Evolutionary conservation across 352 stramenopile genomes (phyloP), one percentile per base, ranked within the genome.

Genomic region (Globisporangium paddicum): DNA sequence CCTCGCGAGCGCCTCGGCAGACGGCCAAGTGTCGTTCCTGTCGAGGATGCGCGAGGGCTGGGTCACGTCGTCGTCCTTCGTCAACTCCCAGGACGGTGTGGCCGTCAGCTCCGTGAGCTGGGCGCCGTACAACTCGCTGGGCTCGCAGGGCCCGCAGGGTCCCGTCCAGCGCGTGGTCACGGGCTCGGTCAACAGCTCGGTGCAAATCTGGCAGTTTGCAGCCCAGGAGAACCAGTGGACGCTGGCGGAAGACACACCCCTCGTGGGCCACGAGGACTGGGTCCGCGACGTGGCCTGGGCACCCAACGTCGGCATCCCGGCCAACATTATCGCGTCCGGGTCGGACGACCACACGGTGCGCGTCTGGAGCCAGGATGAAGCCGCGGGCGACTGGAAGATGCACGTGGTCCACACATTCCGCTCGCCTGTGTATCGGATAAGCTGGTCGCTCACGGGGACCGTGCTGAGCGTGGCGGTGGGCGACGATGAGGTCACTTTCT

Each of bases 81-180:
- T 71, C 38, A 91, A 93, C 63, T 87, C 85, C 10, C 76, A 82
- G 18, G 81, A 91, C 50, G 79, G 82, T 19, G 79, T 75, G 32
- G 83, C 71, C n/a, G 90, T 83, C 63, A 87, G 79, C 41, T 72
- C 79, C 3, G 81, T 95, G 70, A 93, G 82, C 46, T 95, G 86
- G 86, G 86, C 86, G 23, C 86, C 86, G 16, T 95, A 92, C 79
- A 95, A 93, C 55, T 90, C 86, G 35, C 66, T 93, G n/a, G 83
- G 86, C 4, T 86, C 79, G 1, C 86, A 95, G 37, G 79, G 79
- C 8, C 16, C 73, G 0, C 69, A 80, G 52, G 83, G 83, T 2
- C 77, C 78, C 0, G 67, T 93, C 34, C 81, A 92, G 55, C 83
- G 86, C 37, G 76, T 95, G 48, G 77, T 89, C 25, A 90, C 81